Conservation (phyloP, 768 basidiomycete genomes). For the Pulveroboletus frians region DNA sequence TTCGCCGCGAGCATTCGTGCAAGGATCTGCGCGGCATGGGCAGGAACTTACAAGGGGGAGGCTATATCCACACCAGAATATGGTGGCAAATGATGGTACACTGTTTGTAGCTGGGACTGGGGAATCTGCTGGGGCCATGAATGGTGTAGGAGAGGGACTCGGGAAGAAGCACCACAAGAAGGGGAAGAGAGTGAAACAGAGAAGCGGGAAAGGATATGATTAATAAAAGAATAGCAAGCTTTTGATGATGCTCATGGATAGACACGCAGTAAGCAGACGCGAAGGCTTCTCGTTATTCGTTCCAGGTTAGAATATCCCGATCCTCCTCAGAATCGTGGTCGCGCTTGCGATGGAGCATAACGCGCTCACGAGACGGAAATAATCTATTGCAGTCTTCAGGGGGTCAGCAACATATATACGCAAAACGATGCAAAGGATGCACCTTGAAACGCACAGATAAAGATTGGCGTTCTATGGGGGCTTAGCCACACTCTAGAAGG, state of each 20-base stretch:
- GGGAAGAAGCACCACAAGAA: constrained; percentile 88
- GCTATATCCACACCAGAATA: constrained; percentile 80
- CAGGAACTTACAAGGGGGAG: constrained; percentile 58
- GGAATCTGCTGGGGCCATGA: constrained; percentile 40
- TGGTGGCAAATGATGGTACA: constrained; percentile 75
- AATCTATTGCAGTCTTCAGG: constrained; percentile 60
- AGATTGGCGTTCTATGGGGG: constrained; percentile 64
- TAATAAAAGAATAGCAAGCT: neutral
- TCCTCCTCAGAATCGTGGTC: constrained; percentile 61
- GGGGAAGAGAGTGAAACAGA: constrained; percentile 74
- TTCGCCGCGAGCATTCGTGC: constrained; percentile 58
- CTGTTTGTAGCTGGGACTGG: constrained; percentile 40
- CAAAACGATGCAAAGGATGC: constrained; percentile 1
- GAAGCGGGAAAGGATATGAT: constrained; percentile 93
- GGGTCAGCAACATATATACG: neutral
- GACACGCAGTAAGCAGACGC: neutral
- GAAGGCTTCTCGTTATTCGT: constrained; percentile 36
- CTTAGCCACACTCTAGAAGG: constrained; percentile 2
- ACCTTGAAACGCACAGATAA: constrained; percentile 67
- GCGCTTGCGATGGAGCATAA: constrained; percentile 67
- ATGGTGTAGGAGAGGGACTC: constrained; percentile 30
- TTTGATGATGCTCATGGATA: neutral
- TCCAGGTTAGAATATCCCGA: constrained; percentile 66
- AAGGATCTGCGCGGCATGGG: constrained; percentile 53
- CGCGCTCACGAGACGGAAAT: constrained; percentile 62